These are phyloP conservation scores for Sordariomycetes sp. DNA, from an alignment of 2,329 filamentous ascomycete species.

Conservation along the genomic window DNA sequence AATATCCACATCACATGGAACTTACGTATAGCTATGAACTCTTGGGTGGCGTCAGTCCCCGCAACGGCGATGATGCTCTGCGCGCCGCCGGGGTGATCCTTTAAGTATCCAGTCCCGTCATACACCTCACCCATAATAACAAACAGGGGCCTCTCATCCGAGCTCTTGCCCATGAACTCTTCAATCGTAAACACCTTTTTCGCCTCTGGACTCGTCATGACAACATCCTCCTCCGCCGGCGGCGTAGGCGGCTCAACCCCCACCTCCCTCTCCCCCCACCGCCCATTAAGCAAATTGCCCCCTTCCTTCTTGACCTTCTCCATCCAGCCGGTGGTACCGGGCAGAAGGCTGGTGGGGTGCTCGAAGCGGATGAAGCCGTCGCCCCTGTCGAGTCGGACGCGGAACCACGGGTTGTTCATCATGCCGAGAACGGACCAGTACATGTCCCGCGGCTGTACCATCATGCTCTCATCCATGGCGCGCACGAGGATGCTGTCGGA, in stretches of 20 bases:
- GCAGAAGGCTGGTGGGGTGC: conserved; percentile 66
- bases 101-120: conserved; percentile 68
- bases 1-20: not conserved
- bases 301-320: conserved; percentile 74
- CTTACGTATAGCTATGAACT: conserved; percentile 69
- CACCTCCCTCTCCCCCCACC: conserved; percentile 59
- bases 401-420: conserved; percentile 97
- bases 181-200: conserved; percentile 52
- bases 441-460: conserved; percentile 80
- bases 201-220: conserved; percentile 61
- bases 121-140: conserved; percentile 82
- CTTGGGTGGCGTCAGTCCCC: conserved; percentile 71
- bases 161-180: conserved; percentile 52
- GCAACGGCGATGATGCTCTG: conserved; percentile 73
- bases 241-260: conserved; percentile 20
- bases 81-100: conserved; percentile 75
- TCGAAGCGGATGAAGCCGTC: conserved; percentile 63
- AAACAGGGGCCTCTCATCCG: conserved; percentile 34
- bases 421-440: conserved; percentile 92
- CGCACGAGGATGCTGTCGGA: conserved; percentile 67
- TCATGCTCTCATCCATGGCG: conserved; percentile 84
- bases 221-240: conserved; percentile 46
- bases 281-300: conserved; percentile 66
- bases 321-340: conserved; percentile 68
- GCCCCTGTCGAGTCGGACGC: conserved; percentile 58